Base-by-base conservation (phyloP, 2,329 filamentous ascomycete species). In the Ophiostoma ulmi region DNA sequence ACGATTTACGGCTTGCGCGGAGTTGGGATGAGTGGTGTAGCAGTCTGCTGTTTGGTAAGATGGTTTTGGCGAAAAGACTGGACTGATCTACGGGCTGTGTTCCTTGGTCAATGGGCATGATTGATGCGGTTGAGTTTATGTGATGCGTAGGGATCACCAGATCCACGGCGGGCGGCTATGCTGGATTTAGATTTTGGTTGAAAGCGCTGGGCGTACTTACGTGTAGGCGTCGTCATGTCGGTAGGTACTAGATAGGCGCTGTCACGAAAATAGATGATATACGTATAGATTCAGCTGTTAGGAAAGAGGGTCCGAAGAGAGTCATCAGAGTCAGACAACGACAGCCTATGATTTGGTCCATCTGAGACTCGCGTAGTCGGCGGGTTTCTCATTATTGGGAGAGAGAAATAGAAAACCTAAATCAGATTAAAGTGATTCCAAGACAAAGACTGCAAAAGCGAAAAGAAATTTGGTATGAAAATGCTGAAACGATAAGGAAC, bases 141-240 rank as follows among this genome's bases (percentile, higher is more conserved):
- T 10, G n/a, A 58, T 58, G 22, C 52, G 52, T 58, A 58, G 52
- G 52, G 52, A 58, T 58, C 52, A 31, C 52, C 52, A 31, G n/a
- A 58, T 58, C 22, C 52, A 58, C 52, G 52, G 48, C 48, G 22
- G 52, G 52, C 52, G 52, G 52, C 22, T 58, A 58, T 58, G 52
- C 44, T 48, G 44, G 20, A 48, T 48, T 48, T 48, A 48, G 44
- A 48, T n/a, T 20, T 48, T 48, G 41, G 11, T 44, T 44, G 5
- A 17, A 39, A 39, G 11, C 13, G 41, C 14, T 44, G 44, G 17
- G 44, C 38, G 13, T 48, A 48, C 44, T 17, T 48, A 17, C 14
- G 11, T 39, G 38, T 39, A 10, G 38, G 44, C 17, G 44, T 48
- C 44, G 44, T 48, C 44, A 48, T 48, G 44, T n/a, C 41, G 31